Evolutionary conservation across 495 filamentous ascomycete genomes (phyloP).

Genomic region (Neurospora sp.): DNA sequence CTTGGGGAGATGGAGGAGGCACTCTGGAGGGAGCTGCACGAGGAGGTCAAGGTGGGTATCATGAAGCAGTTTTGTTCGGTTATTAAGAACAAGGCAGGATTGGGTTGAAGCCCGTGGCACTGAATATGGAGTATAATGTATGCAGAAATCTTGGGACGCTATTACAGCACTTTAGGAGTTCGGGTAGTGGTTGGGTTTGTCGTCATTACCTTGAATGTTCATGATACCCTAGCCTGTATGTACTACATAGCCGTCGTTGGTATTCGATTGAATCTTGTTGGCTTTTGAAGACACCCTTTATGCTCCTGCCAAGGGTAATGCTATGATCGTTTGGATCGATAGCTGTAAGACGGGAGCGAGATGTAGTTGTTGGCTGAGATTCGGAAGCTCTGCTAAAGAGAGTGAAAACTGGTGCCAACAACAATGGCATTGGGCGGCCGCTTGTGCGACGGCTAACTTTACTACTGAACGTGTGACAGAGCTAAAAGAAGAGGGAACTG

Average conservation of each 20-base stretch:
- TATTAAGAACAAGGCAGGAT: neutral
- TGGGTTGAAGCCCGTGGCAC: neutral
- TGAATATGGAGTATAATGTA: neutral
- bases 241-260: neutral
- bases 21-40: neutral
- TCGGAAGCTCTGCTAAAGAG: neutral
- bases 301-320: neutral
- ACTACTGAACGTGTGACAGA: neutral
- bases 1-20: neutral
- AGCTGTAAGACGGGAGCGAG: neutral
- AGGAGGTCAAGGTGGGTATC: neutral
- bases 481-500: neutral
- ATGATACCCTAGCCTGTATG: neutral
- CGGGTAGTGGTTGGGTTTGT: neutral
- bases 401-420: neutral
- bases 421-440: neutral
- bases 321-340: neutral
- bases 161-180: neutral
- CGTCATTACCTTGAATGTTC: neutral
- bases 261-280: neutral
- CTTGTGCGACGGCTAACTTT: neutral
- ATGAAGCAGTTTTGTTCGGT: neutral
- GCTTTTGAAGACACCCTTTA: neutral
- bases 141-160: neutral
- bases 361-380: neutral